Evolutionary conservation across 2,329 filamentous ascomycete genomes (phyloP), one percentile per base, ranked within the genome.

Genomic region (Zarea fungicola): DNA sequence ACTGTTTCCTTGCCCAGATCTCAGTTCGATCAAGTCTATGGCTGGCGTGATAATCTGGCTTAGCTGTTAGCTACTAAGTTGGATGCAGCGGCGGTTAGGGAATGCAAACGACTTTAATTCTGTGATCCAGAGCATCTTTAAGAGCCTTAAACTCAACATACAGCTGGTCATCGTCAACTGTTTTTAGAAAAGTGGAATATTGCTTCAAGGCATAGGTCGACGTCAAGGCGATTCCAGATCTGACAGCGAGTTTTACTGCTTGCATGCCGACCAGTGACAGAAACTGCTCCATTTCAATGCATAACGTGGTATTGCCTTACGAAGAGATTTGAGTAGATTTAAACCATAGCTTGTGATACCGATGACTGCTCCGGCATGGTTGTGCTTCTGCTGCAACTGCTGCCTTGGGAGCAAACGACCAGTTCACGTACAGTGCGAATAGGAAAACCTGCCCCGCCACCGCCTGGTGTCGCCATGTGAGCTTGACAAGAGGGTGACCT

Each of bases 11-110:
- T 76, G 67, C 2, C 67, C 74, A 52, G 71, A 79, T 84, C 93
- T 93, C 58, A 96, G 78, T 65, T 96, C 89, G 58, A 96, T 89
- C 74, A 96, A 83, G 63, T 96, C 89, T 60, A 95, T 92, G 9
- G 89, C 87, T 1, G 91, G 91, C 10, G 89, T 90, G 39, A 96
- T 84, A 55, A 96, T 89, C 83, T 89, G 54, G 26, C 32, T 42
- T 35, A n/a, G 29, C 26, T 48, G 44, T 52, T 48, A 50, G 40
- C 28, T 11, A 22, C 39, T 6, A 21, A 48, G 25, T n/a, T 5
- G 21, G 37, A 19, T n/a, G n/a, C n/a, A n/a, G n/a, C n/a, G 26
- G 3, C 23, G 21, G 21, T 19, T 19, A 65, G 4, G 19, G 26
- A 21, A 31, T 34, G 26, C 18, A 16, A n/a, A 31, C n/a, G 54